These are phyloP conservation scores for Henckelia pumila DNA, from an alignment of 257 asterid species.

Conservation along the genomic window DNA sequence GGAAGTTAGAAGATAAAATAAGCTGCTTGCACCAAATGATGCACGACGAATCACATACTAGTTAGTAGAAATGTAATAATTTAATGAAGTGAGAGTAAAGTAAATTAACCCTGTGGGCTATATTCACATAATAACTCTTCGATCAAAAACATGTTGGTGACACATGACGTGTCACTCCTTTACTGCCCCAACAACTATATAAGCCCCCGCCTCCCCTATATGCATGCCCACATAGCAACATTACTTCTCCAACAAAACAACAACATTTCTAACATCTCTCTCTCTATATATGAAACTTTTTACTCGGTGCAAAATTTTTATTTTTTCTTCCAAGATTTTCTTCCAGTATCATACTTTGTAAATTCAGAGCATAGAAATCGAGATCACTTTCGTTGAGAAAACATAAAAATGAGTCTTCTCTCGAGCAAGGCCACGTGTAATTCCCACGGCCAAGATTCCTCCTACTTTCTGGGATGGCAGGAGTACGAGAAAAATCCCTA, in stretches of 20 bases:
- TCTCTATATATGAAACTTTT: constrained; percentile 14
- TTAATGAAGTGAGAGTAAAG: not conserved
- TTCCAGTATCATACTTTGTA: not conserved
- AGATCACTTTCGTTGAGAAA: not conserved
- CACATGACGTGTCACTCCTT: constrained; percentile 25
- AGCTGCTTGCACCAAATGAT: not conserved
- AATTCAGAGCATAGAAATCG: not conserved
- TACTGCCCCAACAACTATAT: constrained; percentile 29
- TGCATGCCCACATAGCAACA: constrained; percentile 32
- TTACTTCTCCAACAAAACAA: constrained; percentile 9
- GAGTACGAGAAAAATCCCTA: constrained; percentile 61
- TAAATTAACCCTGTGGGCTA: not conserved
- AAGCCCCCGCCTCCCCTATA: constrained; percentile 22
- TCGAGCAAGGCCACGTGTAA: constrained; percentile 49
- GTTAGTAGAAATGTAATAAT: not conserved
- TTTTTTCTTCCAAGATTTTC: too few relatives aligned
- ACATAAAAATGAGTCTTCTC: constrained; percentile 38
- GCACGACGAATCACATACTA: not conserved
- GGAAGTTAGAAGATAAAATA: too few relatives aligned
- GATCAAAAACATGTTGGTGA: constrained; percentile 26
- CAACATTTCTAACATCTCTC: constrained; percentile 4
- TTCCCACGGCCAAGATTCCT: constrained; percentile 60
- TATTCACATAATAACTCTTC: constrained; percentile 2
- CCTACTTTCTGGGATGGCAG: constrained; percentile 64
- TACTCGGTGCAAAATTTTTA: not conserved